phyloP scores from a whole-genome alignment of 106 monocot genomes.

The Allium fistulosum region DNA sequence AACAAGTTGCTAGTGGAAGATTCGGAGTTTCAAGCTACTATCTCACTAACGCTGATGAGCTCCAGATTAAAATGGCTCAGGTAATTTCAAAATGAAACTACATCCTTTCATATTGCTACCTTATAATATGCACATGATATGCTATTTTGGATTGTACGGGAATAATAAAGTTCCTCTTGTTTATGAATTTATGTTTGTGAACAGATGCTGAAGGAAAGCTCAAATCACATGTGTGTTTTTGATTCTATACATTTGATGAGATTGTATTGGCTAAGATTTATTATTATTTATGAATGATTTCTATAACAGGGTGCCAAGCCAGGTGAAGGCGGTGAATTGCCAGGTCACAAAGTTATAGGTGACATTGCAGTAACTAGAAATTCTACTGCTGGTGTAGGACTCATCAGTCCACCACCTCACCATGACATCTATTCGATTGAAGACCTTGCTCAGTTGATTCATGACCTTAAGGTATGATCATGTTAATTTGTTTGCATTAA shows the following conservation, averaged over 20 bases:
- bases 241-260: not conserved
- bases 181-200: conserved; percentile 84
- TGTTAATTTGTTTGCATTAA: not conserved
- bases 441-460: conserved; percentile 94
- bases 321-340: conserved; percentile 99
- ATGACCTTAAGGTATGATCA: conserved; percentile 84
- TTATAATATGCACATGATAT: conserved; percentile 3
- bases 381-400: conserved; percentile 96
- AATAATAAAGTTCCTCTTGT: conserved; percentile 22
- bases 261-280: conserved; percentile 50
- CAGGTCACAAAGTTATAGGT: conserved; percentile 96
- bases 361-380: conserved; percentile 98
- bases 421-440: conserved; percentile 99
- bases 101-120: not conserved
- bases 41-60: conserved; percentile 97
- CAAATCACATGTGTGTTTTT: not conserved
- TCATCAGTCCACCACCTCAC: conserved; percentile 97
- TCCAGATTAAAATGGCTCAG: conserved; percentile 99
- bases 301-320: conserved; percentile 87
- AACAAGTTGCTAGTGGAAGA: conserved; percentile 99
- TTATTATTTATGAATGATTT: conserved; percentile 6
- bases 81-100: conserved; percentile 31
- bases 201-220: conserved; percentile 55
- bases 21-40: conserved; percentile 99
- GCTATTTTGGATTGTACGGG: not conserved